Base-by-base conservation (phyloP, 129 eudicot species). In the Centaurea solstitialis region DNA sequence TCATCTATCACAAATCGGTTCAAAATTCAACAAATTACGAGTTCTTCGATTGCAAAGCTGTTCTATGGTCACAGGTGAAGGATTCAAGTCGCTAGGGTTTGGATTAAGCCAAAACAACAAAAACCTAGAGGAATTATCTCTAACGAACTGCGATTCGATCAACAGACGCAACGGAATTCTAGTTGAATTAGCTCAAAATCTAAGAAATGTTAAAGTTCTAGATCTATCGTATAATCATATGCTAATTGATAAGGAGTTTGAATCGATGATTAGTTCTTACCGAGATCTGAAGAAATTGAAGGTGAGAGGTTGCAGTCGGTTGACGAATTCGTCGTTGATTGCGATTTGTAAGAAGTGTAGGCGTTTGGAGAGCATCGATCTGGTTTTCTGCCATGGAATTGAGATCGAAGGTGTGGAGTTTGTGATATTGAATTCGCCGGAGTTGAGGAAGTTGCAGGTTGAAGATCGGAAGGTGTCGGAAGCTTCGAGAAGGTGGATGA, bases 171-270 rank as follows among this genome's bases (percentile, higher is more conserved):
- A 76, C 15, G 97, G 97, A 26, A 74, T 91, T 77, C 80, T 94
- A 22, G 68, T 91, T 0, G 85, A 85, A 13, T 80, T 94, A 72
- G 98, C 94, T 38, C 97, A 94, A 84, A 82, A 45, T 80, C 73
- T 89, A 57, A 77, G 71, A 53, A 82, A 68, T 11, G 53, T 94
- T 47, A 87, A 65, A 79, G 87, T 59, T 50, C 76, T 91, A 13
- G 97, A 91, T 79, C 59, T 94, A 79, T 91, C 98, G 9, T 80
- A 87, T 65, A 93, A 93, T 80, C 88, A 85, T 39, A 83, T 73
- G 81, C 67, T 93, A 80, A 33, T 78, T 18, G 98, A 91, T 80
- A 91, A 86, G 40, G 97, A 89, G 81, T 75, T 93, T 39, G 79
- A 41, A 0, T 86, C 89, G 4, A 89, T 93, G 94, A 89, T 93